phyloP scores from a whole-genome alignment of 1,284 basidiomycete genomes.

The Puccinia triticina region DNA sequence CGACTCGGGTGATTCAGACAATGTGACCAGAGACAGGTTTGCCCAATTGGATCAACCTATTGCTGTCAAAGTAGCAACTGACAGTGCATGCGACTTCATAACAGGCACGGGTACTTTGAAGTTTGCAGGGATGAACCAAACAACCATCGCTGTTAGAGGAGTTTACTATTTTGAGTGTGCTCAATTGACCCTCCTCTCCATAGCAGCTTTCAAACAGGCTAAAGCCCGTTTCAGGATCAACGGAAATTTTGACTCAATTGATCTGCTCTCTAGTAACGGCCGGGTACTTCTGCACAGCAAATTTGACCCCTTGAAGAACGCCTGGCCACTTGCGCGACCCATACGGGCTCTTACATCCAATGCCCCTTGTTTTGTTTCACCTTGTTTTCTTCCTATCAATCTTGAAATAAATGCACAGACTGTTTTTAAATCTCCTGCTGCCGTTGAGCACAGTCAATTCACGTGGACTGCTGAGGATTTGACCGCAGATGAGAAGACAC shows the following conservation, averaged over 20 bases:
- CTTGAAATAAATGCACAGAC: not conserved
- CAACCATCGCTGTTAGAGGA: no score
- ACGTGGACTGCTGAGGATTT: not conserved
- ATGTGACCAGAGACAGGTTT: conserved; percentile 4
- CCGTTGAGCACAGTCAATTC: not conserved
- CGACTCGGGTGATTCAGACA: conserved; percentile 1
- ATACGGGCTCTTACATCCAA: no score
- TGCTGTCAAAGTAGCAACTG: conserved; percentile 21
- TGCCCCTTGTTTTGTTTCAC: no score
- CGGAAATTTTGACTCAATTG: no score
- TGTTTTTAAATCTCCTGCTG: not conserved
- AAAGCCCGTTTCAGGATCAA: no score
- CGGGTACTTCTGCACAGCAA: not conserved
- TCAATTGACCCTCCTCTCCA: no score
- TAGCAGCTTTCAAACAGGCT: no score
- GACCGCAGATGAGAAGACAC: not conserved
- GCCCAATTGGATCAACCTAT: not conserved
- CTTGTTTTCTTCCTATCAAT: no score
- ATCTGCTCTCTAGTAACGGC: not conserved
- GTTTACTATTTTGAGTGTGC: no score
- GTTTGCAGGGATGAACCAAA: conserved; percentile 4
- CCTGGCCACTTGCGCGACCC: not conserved
- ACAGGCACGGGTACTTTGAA: conserved; percentile 32
- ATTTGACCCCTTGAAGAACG: not conserved
- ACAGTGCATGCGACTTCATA: not conserved